A percentile compares a stretch with the other conserved stretches of the same genome.
phyloP scores from a whole-genome alignment of 148 eudicot species.

The Rhododendron griersonianum region DNA sequence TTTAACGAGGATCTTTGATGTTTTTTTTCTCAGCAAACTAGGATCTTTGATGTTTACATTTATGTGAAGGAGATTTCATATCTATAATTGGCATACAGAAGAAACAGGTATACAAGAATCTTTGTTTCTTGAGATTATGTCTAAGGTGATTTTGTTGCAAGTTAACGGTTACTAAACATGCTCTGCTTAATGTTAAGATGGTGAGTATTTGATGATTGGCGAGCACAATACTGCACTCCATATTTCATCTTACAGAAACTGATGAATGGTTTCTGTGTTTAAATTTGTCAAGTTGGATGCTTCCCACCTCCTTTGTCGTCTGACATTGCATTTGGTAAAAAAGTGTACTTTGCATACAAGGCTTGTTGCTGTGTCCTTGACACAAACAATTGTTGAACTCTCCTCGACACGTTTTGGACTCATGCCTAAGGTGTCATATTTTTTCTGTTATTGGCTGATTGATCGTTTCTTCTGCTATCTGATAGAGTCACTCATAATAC shows the following conservation, averaged over 20 bases:
- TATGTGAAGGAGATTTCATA: background rate
- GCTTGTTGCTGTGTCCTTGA: background rate
- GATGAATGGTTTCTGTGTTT: background rate
- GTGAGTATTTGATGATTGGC: background rate
- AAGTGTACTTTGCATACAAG: background rate
- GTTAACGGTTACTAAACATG: background rate
- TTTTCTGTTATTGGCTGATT: background rate
- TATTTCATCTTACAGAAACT: background rate
- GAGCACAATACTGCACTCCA: background rate
- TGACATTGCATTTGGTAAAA: background rate
- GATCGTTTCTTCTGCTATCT: background rate
- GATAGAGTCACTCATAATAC: background rate
- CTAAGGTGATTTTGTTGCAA: background rate
- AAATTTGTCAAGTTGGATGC: background rate
- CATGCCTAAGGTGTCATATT: background rate
- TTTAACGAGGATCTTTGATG: background rate
- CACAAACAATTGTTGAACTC: background rate
- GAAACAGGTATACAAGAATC: background rate
- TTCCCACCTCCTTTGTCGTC: background rate
- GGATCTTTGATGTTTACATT: background rate
- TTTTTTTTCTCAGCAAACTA: background rate
- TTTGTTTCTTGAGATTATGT: background rate
- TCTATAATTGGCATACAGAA: constrained; percentile 5
- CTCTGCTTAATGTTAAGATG: background rate
- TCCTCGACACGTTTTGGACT: background rate